phyloP scores from a whole-genome alignment of 345 rosid species.

The Linum tenue region DNA sequence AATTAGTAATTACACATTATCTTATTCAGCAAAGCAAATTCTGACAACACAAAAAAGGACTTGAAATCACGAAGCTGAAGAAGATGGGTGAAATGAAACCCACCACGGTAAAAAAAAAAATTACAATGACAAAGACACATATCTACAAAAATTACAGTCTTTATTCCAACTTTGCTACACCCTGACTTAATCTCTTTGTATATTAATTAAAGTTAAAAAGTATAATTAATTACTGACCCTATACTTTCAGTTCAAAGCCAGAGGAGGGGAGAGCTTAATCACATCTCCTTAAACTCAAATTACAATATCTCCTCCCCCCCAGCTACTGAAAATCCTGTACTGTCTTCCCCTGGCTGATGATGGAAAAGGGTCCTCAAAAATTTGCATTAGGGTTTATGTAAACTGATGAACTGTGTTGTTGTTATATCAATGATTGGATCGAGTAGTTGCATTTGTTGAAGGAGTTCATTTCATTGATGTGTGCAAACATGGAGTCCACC shows the following conservation, averaged over 20 bases:
- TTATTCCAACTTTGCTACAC: not conserved
- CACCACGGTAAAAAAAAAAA: not conserved
- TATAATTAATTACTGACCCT: not conserved
- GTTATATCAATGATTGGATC: constrained; percentile 65
- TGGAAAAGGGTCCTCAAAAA: constrained; percentile 20
- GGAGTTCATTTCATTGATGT: constrained; percentile 72
- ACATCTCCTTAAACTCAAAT: not conserved
- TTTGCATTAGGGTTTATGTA: not conserved
- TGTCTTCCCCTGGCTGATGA: constrained; percentile 3
- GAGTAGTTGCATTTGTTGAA: constrained; percentile 72
- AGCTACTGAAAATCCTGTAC: not conserved
- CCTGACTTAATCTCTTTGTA: not conserved
- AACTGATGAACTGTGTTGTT: not conserved
- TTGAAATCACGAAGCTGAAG: no score
- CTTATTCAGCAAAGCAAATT: no score
- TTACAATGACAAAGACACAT: not conserved
- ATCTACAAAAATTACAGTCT: constrained; percentile 13
- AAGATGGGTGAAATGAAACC: no score
- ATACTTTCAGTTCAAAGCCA: not conserved
- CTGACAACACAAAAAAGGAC: no score
- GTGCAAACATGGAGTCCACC: constrained; percentile 74
- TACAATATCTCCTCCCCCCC: not conserved
- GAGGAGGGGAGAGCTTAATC: not conserved
- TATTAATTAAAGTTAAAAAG: not conserved
- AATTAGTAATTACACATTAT: no score